phyloP scores from a whole-genome alignment of 1,139 yeast genomes.

The Kurtzmaniella quercitrusa region DNA sequence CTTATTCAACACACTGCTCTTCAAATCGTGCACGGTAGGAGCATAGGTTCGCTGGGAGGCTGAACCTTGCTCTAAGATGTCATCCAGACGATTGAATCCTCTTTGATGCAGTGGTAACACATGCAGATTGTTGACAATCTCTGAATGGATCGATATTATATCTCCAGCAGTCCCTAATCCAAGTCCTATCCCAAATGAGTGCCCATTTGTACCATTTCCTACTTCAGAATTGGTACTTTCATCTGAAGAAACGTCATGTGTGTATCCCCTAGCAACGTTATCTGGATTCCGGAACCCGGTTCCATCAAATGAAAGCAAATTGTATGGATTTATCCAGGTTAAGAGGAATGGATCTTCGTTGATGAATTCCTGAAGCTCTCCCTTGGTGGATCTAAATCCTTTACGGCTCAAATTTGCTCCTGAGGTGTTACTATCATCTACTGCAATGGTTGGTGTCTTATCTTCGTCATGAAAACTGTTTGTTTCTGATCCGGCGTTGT shows the following conservation, averaged over 20 bases:
- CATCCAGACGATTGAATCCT: constrained; percentile 5
- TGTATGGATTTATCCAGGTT: constrained; percentile 32
- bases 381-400: constrained; percentile 13
- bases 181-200: constrained; percentile 14
- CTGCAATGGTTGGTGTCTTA: background rate
- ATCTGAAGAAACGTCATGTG: constrained; percentile 1
- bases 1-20: background rate
- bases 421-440: background rate
- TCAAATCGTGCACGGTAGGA: constrained; percentile 1
- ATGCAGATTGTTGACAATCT: constrained; percentile 17
- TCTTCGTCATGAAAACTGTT: background rate
- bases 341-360: constrained; percentile 27
- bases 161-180: constrained; percentile 43
- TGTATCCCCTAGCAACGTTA: background rate
- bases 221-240: constrained; percentile 2
- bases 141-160: constrained; percentile 41
- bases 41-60: background rate
- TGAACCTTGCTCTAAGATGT: background rate
- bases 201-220: background rate
- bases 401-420: background rate
- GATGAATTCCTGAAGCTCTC: constrained; percentile 27
- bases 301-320: constrained; percentile 19
- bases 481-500: no score
- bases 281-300: background rate
- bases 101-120: constrained; percentile 9